Conservation (phyloP, 2,329 filamentous ascomycete genomes). For the Pseudonectria foliicola region DNA sequence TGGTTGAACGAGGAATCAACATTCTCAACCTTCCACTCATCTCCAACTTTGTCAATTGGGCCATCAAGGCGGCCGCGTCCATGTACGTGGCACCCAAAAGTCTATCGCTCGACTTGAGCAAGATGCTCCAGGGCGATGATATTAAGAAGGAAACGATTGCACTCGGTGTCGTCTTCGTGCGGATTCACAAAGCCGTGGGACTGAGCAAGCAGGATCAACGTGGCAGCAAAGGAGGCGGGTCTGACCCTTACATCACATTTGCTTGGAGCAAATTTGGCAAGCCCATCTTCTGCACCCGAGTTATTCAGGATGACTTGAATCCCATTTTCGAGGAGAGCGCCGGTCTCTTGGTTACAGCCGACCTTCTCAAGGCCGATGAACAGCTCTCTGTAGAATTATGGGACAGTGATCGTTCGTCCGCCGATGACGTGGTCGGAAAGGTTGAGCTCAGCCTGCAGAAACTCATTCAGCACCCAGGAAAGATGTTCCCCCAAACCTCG, state of each 20-base stretch:
- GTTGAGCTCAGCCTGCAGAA: conserved; percentile 90
- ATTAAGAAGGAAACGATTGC: conserved; percentile 85
- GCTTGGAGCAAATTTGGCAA: conserved; percentile 96
- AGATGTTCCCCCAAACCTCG: conserved; percentile 85
- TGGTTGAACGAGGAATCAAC: conserved; percentile 86
- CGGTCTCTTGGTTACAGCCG: conserved; percentile 77
- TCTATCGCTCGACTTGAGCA: conserved; percentile 83
- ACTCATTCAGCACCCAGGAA: conserved; percentile 84
- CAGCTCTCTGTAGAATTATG: conserved; percentile 89
- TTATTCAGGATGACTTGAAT: conserved; percentile 91
- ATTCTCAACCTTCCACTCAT: conserved; percentile 87
- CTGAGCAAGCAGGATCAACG: conserved; percentile 86
- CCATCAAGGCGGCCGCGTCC: conserved; percentile 76
- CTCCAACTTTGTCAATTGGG: conserved; percentile 94
- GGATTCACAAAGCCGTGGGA: conserved; percentile 79
- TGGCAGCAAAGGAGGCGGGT: conserved; percentile 78
- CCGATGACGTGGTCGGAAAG: conserved; percentile 93
- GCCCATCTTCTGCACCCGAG: conserved; percentile 93
- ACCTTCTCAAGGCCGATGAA: conserved; percentile 89
- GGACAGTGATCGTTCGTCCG: conserved; percentile 89
- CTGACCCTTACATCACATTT: conserved; percentile 91
- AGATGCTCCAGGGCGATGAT: conserved; percentile 84
- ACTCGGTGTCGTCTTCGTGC: conserved; percentile 83
- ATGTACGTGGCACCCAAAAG: conserved; percentile 95
- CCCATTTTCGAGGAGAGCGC: conserved; percentile 87